Evolutionary conservation across 2,329 filamentous ascomycete genomes (phyloP), one percentile per base, ranked within the genome.

Genomic region (Pseudonectria foliicola): DNA sequence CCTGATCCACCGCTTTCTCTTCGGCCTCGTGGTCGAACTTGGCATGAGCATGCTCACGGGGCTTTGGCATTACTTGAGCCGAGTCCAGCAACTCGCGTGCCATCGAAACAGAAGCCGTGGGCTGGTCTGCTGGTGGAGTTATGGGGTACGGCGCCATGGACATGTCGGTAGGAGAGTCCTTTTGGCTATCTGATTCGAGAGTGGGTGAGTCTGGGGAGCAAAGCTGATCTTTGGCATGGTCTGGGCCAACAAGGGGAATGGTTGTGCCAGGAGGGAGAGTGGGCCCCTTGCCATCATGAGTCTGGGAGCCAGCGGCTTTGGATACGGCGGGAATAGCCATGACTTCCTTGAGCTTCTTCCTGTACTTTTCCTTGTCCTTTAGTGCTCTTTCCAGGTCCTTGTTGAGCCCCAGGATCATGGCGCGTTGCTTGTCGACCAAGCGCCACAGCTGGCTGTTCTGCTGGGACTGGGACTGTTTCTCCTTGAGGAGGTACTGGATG

Each of bases 381-480:
- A 95, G 62, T 1, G 89, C 80, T 34, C 85, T 78, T 60, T 96
- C 90, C 10, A 98, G 68, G 56, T 98, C 92, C 59, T 92, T 94
- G 55, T 96, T 95, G 43, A 98, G 70, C 7, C 89, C 90, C 13
- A 95, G 63, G 35, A 98, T 88, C 80, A 98, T 89, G 12, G 87
- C 80, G 43, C 90, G 75, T 61, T 98, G 92, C 66, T 98, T 96
- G 59, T 96, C 90, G 32, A 98, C 88, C 30, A 98, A 66, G 33
- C 88, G 82, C 92, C 92, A 98, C 52, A 98, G 66, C 58, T 98
- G 90, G 13, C 81, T 71, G 56, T 96, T 96, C 55, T 96, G 92
- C 48, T 86, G 82, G 5, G 85, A 77, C 35, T 88, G 84, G 31
- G 86, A 84, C 44, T 90, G 80, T 60, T 95, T 96, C 56, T 98